phyloP scores from a whole-genome alignment of 1,284 basidiomycete genomes.

The Cutaneotrichosporon cavernicola region DNA sequence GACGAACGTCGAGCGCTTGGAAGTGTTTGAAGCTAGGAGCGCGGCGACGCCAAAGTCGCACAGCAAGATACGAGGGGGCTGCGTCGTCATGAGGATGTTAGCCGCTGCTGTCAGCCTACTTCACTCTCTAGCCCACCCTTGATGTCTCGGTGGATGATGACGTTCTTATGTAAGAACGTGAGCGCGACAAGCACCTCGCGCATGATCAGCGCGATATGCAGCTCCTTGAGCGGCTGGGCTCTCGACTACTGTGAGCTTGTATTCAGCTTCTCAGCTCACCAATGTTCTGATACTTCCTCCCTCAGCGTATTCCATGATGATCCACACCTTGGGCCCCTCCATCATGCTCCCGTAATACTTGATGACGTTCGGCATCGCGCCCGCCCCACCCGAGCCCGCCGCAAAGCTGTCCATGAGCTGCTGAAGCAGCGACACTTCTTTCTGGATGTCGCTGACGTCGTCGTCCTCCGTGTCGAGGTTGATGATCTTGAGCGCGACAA shows the following conservation, averaged over 20 bases:
- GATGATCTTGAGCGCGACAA: constrained; percentile 96
- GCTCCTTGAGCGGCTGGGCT: constrained; percentile 81
- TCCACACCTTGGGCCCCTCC: constrained; percentile 94
- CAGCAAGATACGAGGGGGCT: constrained; percentile 79
- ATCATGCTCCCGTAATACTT: constrained; percentile 95
- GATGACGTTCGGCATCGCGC: constrained; percentile 69
- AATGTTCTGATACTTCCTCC: constrained; percentile 92
- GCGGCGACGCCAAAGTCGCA: constrained; percentile 98
- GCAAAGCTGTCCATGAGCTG: constrained; percentile 64
- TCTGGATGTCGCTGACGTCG: constrained; percentile 94
- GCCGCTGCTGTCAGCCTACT: constrained; percentile 60
- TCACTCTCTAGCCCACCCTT: constrained; percentile 59
- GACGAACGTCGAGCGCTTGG: constrained; percentile 90
- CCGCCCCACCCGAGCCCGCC: constrained; percentile 21
- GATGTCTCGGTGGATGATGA: constrained; percentile 95
- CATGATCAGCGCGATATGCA: constrained; percentile 80
- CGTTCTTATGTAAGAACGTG: constrained; percentile 83
- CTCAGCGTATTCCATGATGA: constrained; percentile 96
- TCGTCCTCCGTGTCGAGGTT: constrained; percentile 96
- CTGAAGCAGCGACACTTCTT: constrained; percentile 88
- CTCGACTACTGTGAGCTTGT: constrained; percentile 67
- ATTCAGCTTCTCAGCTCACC: constrained; percentile 48
- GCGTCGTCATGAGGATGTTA: constrained; percentile 83
- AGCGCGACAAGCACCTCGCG: constrained; percentile 86
- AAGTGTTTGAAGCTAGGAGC: constrained; percentile 76